Base-by-base conservation (phyloP, 106 monocot species). In the Vanilla planifolia region DNA sequence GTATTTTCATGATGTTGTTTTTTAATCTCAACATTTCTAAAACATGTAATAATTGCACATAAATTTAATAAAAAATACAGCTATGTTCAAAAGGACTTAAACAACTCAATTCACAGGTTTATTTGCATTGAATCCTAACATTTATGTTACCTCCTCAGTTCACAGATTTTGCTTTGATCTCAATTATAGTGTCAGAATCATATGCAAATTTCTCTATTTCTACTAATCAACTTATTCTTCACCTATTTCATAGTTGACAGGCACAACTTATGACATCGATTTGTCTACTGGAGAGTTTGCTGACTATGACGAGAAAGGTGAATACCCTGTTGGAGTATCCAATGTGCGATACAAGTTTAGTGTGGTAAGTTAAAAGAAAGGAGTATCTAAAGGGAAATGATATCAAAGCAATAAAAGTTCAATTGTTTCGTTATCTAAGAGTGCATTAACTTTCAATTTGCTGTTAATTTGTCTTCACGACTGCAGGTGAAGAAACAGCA, bases 271-370 rank as follows among this genome's bases (percentile, higher is more conserved):
- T 34, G 75, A 85, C 1, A 50, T 86, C 17, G 80, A 86, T 70
- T 67, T 89, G 26, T 86, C 89, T 15, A 75, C 66, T 35, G 86
- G 71, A 0, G 94, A 95, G 36, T 89, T 89, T 79, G 72, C 66
- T 7, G 94, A 95, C 2, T 95, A 95, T 50, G 94, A 95, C 60
- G 94, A 95, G 76, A 84, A 83, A 59, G 85, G 80, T 14, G 72
- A 74, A 33, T 78, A 65, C 64, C 89, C 89, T 8, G 89, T 95
- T 74, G 75, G 75, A 13, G n/a, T 95, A 64, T 63, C 76, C 23
- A 86, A 89, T 52, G 33, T 76, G 19, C 53, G 62, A 30, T 47
- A 66, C 23, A 41, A 28, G 9, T 86, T 95, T 43, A 74, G 60
- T 78, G 86, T 90, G 89, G 94, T 95, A 77, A 65, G 73, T 33